phyloP scores from a whole-genome alignment of 75 land plant genomes.

The Selaginella tamariscina region DNA sequence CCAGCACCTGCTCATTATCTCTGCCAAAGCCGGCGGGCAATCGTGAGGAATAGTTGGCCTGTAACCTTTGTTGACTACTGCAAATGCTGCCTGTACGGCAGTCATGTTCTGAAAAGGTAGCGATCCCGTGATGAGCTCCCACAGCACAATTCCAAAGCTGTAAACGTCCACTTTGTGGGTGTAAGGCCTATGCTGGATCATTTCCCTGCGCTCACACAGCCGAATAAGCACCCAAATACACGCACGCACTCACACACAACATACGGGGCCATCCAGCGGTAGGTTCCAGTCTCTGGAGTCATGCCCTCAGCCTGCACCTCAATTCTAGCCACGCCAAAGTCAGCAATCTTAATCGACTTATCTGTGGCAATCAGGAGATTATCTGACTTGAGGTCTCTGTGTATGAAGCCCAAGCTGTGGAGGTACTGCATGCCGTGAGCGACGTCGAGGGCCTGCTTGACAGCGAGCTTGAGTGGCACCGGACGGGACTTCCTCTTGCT shows the following conservation, averaged over 20 bases:
- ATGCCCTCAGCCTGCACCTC: conserved; percentile 59
- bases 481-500: conserved; percentile 34
- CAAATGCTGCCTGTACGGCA: conserved; percentile 85
- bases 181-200: conserved; percentile 74
- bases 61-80: conserved; percentile 74
- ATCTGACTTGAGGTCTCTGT: conserved; percentile 70
- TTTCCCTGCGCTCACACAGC: conserved; percentile 42
- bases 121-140: conserved; percentile 78
- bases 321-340: conserved; percentile 54
- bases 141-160: conserved; percentile 88
- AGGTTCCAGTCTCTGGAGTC: conserved; percentile 74
- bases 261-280: conserved; percentile 84
- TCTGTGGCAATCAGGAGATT: conserved; percentile 51
- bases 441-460: conserved; percentile 59
- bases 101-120: conserved; percentile 86
- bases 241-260: conserved; percentile 10
- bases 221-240: not conserved
- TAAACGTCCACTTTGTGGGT: conserved; percentile 80
- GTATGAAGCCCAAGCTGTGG: conserved; percentile 47
- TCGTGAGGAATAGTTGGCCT: conserved; percentile 61
- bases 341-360: conserved; percentile 62
- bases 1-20: conserved; percentile 87
- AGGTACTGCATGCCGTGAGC: conserved; percentile 72
- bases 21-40: conserved; percentile 50
- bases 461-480: conserved; percentile 48